These are phyloP conservation scores for Edaphochlamys debaryana DNA, from an alignment of 139 green algal species.

Conservation along the genomic window DNA sequence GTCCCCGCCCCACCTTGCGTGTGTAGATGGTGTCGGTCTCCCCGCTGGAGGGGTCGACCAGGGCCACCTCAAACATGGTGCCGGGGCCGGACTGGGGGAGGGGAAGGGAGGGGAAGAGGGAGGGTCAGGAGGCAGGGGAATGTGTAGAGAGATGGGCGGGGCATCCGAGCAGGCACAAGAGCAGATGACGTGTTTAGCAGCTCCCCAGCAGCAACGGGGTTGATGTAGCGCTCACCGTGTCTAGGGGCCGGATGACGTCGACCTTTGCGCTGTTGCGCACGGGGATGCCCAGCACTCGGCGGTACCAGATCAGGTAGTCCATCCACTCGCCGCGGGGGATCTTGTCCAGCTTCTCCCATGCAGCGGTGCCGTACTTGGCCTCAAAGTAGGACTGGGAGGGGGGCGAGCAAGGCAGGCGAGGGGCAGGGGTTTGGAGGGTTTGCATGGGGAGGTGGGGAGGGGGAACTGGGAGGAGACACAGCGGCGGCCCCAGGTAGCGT, in stretches of 20 bases:
- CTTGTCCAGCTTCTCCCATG: constrained; percentile 56
- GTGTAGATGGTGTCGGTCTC: not conserved
- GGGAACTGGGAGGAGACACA: too few relatives aligned
- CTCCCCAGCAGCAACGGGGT: too few relatives aligned
- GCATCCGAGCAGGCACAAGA: too few relatives aligned
- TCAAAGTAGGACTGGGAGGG: constrained; percentile 50
- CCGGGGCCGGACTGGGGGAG: too few relatives aligned
- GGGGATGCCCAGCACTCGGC: constrained; percentile 46
- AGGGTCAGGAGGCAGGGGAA: too few relatives aligned
- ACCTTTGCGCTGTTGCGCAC: constrained; percentile 46
- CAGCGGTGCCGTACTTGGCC: constrained; percentile 45
- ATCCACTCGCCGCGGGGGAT: constrained; percentile 58
- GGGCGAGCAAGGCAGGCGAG: not conserved
- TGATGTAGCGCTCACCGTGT: too few relatives aligned
- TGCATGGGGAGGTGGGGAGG: too few relatives aligned
- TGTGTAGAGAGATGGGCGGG: too few relatives aligned
- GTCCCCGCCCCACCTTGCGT: too few relatives aligned
- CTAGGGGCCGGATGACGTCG: constrained; percentile 28
- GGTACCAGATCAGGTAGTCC: constrained; percentile 61
- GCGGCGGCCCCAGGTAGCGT: too few relatives aligned
- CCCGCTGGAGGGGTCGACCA: not conserved
- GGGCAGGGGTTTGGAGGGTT: too few relatives aligned
- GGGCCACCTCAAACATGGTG: not conserved
- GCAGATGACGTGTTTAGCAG: too few relatives aligned
- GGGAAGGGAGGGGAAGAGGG: not conserved